A percentile compares a stretch with the other conserved stretches of the same genome.
Conservation (phyloP, 805 yeast species). For the Candida odintsovae region DNA sequence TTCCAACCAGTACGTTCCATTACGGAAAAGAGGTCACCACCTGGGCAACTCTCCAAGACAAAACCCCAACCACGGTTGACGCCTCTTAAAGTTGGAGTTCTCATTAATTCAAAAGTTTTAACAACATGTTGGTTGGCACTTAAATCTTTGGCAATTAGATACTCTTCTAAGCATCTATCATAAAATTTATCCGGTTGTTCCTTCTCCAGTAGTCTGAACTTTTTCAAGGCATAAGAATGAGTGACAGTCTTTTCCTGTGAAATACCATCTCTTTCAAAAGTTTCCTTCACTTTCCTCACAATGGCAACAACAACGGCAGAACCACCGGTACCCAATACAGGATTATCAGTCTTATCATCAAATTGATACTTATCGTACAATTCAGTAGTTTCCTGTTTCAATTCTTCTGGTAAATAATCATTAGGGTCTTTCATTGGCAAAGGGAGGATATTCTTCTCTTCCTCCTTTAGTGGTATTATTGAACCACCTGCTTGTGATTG, state of each 20-base stretch:
- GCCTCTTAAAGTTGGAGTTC: slow-evolving; percentile 48
- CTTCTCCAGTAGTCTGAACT: slow-evolving; percentile 49
- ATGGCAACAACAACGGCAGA: slow-evolving; percentile 58
- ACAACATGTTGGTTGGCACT: slow-evolving; percentile 57
- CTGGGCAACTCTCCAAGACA: slow-evolving; percentile 55
- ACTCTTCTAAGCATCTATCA: slow-evolving; percentile 58
- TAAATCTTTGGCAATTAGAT: slow-evolving; percentile 48
- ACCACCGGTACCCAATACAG: slow-evolving; percentile 61
- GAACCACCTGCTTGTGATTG: slow-evolving; percentile 15
- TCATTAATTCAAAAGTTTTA: slow-evolving; percentile 46
- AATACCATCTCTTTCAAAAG: neutral
- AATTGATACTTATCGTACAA: slow-evolving; percentile 34
- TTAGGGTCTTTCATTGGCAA: slow-evolving; percentile 66
- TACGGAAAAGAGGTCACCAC: slow-evolving; percentile 55
- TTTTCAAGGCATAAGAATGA: slow-evolving; percentile 57
- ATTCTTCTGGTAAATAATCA: slow-evolving; percentile 48
- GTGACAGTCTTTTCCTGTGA: slow-evolving; percentile 29
- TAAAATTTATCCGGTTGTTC: slow-evolving; percentile 65
- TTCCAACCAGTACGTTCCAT: slow-evolving; percentile 59
- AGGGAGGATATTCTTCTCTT: slow-evolving; percentile 45
- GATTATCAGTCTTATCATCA: slow-evolving; percentile 31
- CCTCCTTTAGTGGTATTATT: slow-evolving; percentile 21
- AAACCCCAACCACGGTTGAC: slow-evolving; percentile 74
- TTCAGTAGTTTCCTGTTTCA: slow-evolving; percentile 41
- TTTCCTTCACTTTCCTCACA: neutral